Conservation (phyloP, 2,329 filamentous ascomycete genomes). For the Volutella citrinella region DNA sequence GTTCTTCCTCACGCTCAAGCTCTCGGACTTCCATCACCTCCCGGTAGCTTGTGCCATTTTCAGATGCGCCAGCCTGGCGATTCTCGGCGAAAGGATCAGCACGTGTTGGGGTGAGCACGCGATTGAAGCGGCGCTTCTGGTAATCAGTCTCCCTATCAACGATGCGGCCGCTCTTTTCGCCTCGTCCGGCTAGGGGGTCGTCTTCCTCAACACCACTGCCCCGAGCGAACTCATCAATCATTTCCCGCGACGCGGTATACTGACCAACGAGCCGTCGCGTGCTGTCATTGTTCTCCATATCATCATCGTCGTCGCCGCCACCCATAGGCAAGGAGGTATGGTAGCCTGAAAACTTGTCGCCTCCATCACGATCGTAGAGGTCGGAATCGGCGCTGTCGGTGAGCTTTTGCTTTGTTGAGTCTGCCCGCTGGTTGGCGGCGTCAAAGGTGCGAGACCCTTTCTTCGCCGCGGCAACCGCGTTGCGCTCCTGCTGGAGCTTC, state of each 20-base stretch:
- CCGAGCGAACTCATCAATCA: conserved; percentile 91
- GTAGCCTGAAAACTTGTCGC: conserved; percentile 84
- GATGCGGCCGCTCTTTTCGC: conserved; percentile 88
- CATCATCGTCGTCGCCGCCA: conserved; percentile 76
- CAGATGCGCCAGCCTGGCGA: conserved; percentile 61
- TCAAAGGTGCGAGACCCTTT: conserved; percentile 81
- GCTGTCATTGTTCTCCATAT: conserved; percentile 70
- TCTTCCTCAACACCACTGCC: conserved; percentile 87
- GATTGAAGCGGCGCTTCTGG: conserved; percentile 91
- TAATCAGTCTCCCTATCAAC: conserved; percentile 94
- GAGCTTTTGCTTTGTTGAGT: conserved; percentile 88
- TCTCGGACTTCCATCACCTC: conserved; percentile 90
- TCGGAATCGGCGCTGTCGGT: conserved; percentile 85
- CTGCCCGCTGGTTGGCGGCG: conserved; percentile 74
- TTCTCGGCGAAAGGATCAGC: conserved; percentile 83
- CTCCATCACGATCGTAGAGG: conserved; percentile 76
- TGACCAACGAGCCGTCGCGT: conserved; percentile 83
- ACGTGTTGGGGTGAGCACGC: conserved; percentile 79
- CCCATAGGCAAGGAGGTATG: conserved; percentile 81
- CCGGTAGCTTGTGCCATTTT: conserved; percentile 78
- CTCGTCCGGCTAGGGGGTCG: conserved; percentile 77
- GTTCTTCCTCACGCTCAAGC: conserved; percentile 88
- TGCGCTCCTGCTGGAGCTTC: conserved; percentile 89
- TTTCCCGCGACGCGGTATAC: conserved; percentile 87
- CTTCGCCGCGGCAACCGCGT: conserved; percentile 72